phyloP scores from a whole-genome alignment of 1,284 basidiomycete species.

The Ustilago loliicola region DNA sequence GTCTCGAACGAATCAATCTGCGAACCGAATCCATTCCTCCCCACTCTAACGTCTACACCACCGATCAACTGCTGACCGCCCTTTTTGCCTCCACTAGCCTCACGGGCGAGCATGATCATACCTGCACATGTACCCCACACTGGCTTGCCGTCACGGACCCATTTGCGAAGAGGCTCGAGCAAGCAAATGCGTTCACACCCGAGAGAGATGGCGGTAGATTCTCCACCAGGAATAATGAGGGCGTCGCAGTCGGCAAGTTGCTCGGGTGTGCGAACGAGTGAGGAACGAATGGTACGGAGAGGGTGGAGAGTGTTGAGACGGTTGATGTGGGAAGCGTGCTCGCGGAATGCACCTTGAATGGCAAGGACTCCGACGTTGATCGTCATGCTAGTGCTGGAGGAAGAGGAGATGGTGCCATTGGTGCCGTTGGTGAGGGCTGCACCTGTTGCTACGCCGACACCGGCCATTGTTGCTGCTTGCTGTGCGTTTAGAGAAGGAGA shows the following conservation, averaged over 20 bases:
- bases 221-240: conserved; percentile 88
- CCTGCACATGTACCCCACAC: conserved; percentile 98
- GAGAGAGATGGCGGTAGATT: conserved; percentile 93
- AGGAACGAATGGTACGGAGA: conserved; percentile 50
- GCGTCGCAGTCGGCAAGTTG: conserved; percentile 85
- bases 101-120: conserved; percentile 82
- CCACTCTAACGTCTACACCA: conserved; percentile 84
- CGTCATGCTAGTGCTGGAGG: conserved; percentile 2
- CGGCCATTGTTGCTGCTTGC: conserved; percentile 23
- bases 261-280: conserved; percentile 81
- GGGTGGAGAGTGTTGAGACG: conserved; percentile 62
- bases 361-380: conserved; percentile 74
- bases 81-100: conserved; percentile 79
- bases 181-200: conserved; percentile 84
- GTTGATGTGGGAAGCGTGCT: conserved; percentile 83
- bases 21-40: conserved; percentile 81
- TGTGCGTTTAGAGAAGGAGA: background rate
- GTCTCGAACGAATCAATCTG: conserved; percentile 88
- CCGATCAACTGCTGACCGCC: conserved; percentile 89
- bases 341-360: conserved; percentile 91
- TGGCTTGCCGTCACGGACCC: conserved; percentile 76
- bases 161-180: conserved; percentile 82
- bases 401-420: conserved; percentile 5
- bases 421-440: conserved; percentile 28
- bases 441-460: conserved; percentile 43